phyloP scores from a whole-genome alignment of 257 asterid species.

The Catharanthus roseus region DNA sequence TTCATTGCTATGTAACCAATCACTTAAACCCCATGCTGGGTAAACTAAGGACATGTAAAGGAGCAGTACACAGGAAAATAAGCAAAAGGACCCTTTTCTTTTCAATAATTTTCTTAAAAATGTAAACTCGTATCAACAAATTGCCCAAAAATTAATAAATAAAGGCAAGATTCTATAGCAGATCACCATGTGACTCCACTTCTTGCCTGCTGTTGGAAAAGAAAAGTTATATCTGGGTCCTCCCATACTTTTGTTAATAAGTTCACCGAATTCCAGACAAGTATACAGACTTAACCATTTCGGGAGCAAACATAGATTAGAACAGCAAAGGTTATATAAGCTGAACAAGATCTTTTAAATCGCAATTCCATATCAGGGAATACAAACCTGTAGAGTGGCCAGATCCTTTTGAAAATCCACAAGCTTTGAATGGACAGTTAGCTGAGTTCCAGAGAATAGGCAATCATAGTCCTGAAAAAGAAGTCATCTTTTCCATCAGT shows the following conservation, averaged over 20 bases:
- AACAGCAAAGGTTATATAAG: background rate
- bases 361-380: background rate
- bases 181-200: background rate
- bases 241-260: background rate
- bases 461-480: conserved; percentile 64
- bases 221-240: background rate
- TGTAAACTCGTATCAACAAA: background rate
- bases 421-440: conserved; percentile 72
- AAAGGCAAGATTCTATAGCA: background rate
- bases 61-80: no score
- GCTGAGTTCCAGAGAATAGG: conserved; percentile 58
- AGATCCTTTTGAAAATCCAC: conserved; percentile 73
- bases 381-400: conserved; percentile 50
- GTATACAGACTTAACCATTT: background rate
- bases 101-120: background rate
- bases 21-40: background rate
- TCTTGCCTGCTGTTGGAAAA: background rate
- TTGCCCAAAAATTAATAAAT: background rate
- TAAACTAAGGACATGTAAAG: background rate
- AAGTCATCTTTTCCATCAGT: conserved; percentile 2
- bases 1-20: background rate
- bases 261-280: background rate
- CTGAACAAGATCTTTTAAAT: background rate
- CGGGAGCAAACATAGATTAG: background rate
- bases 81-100: no score